Evolutionary conservation across 768 basidiomycete species (phyloP), one percentile per base, ranked within the genome.

Genomic region (Daedalea quercina): DNA sequence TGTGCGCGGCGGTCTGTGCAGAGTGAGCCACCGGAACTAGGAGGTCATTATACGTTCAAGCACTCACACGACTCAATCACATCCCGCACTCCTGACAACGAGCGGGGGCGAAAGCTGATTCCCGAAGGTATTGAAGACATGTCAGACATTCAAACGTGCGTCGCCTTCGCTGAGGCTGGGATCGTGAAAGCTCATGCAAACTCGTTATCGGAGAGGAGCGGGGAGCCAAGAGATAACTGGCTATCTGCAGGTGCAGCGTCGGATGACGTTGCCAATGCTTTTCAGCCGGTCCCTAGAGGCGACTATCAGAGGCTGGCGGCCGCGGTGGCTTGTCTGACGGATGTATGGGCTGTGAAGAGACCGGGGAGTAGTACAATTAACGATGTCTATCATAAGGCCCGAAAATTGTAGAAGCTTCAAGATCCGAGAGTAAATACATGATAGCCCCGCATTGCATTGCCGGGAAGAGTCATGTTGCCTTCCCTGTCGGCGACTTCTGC

Each of bases 1-100:
- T 87, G 85, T 8, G 84, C 72, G 26, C 87, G 78, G 50, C 80
- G 81, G 64, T 88, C 87, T 89, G 57, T 19, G 54, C 52, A 24
- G 58, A 40, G 37, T 40, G 37, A 40, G 37, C 34, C 34, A 35
- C 34, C n/a, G n/a, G n/a, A n/a, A n/a, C n/a, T n/a, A n/a, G n/a
- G n/a, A 35, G 9, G 9, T 9, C 34, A 35, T 17, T 19, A 19
- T 6, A 40, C 7, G 17, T 40, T 31, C 19, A n/a, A 40, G 23
- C 11, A 54, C 60, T 49, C 28, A 60, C 60, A 60, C 24, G 60
- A 51, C 40, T 57, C 56, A 37, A 60, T 51, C 9, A 52, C 57
- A 51, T 58, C 60, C 44, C 58, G 56, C 48, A 61, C 57, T 24
- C 55, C 56, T 45, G 43, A 56, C 19, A 55, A 54, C 11, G 60